Conservation (phyloP, 1,139 yeast genomes). For the Scheffersomyces segobiensis region DNA sequence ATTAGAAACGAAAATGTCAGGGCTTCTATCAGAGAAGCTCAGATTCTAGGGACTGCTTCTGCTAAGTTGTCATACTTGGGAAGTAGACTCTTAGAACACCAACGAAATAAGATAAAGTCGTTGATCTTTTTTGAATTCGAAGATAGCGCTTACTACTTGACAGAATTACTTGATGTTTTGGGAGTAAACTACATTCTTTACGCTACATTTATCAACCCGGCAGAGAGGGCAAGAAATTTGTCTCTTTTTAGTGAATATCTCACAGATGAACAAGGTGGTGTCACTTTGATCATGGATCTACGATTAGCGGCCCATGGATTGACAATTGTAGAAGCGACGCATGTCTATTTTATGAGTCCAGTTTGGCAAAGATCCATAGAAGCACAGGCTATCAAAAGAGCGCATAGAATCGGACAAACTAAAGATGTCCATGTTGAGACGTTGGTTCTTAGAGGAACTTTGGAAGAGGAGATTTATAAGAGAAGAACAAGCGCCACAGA, state of each 20-base stretch:
- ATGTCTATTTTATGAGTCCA: slow-evolving; percentile 67
- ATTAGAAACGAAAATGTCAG: slow-evolving; percentile 13
- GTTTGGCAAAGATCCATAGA: slow-evolving; percentile 70
- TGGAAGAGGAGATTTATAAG: slow-evolving; percentile 66
- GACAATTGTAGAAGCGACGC: slow-evolving; percentile 66
- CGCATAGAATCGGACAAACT: slow-evolving; percentile 70
- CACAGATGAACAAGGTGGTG: slow-evolving; percentile 40
- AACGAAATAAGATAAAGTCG: slow-evolving; percentile 47
- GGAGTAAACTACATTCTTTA: slow-evolving; percentile 64
- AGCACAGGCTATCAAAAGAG: slow-evolving; percentile 74
- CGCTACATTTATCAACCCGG: slow-evolving; percentile 56
- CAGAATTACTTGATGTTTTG: slow-evolving; percentile 61
- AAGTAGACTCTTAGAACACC: slow-evolving; percentile 53
- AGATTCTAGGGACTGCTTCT: slow-evolving; percentile 58
- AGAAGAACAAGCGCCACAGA: slow-evolving; percentile 22
- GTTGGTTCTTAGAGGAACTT: slow-evolving; percentile 55
- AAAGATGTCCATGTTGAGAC: slow-evolving; percentile 65
- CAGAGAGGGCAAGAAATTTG: slow-evolving; percentile 54
- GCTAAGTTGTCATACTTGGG: slow-evolving; percentile 61
- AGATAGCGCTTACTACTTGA: slow-evolving; percentile 66
- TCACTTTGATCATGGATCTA: slow-evolving; percentile 64
- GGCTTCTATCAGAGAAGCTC: slow-evolving; percentile 31
- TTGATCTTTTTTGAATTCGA: slow-evolving; percentile 71
- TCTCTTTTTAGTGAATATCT: slow-evolving; percentile 49
- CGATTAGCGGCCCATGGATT: slow-evolving; percentile 70